Percentiles rank a stretch among this genome's conserved stretches.
phyloP scores from a whole-genome alignment of 768 basidiomycete genomes.

The Tulasnella sp. region DNA sequence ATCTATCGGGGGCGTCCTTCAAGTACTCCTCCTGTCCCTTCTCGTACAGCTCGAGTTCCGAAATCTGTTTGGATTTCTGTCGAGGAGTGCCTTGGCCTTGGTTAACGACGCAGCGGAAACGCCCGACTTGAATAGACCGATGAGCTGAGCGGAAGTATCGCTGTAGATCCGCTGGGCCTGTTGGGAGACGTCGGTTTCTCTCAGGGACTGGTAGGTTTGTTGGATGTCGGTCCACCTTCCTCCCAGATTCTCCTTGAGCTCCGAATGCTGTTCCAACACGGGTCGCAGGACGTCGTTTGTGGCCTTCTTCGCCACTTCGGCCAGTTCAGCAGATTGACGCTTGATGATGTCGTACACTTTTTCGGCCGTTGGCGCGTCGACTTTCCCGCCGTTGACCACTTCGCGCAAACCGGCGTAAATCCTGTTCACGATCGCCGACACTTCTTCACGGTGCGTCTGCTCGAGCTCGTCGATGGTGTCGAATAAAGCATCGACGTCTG shows the following conservation, averaged over 20 bases:
- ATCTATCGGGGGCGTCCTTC: constrained; percentile 34
- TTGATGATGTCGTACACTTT: constrained; percentile 35
- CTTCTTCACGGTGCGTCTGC: constrained; percentile 42
- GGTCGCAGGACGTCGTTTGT: constrained; percentile 33
- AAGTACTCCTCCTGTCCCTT: constrained; percentile 33
- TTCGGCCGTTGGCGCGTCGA: constrained; percentile 34
- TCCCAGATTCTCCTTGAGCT: constrained; percentile 36
- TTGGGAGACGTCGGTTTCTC: constrained; percentile 30
- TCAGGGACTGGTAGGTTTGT: constrained; percentile 31
- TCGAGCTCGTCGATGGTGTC: constrained; percentile 42
- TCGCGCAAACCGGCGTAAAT: constrained; percentile 40
- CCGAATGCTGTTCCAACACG: constrained; percentile 36
- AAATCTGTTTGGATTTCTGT: constrained; percentile 34
- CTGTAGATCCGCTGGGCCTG: constrained; percentile 37
- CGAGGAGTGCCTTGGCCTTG: constrained; percentile 32
- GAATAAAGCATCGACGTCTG: constrained; percentile 44
- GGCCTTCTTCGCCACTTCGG: constrained; percentile 36
- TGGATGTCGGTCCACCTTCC: constrained; percentile 35
- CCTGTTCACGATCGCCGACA: constrained; percentile 38
- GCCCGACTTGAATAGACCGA: constrained; percentile 35
- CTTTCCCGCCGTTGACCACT: constrained; percentile 31
- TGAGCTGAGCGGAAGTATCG: constrained; percentile 30
- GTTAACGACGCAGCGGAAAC: constrained; percentile 33
- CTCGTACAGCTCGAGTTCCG: constrained; percentile 35
- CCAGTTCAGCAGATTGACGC: constrained; percentile 34